Conservation (phyloP, 2,329 filamentous ascomycete genomes). For the Phymatotrichopsis omnivora region DNA sequence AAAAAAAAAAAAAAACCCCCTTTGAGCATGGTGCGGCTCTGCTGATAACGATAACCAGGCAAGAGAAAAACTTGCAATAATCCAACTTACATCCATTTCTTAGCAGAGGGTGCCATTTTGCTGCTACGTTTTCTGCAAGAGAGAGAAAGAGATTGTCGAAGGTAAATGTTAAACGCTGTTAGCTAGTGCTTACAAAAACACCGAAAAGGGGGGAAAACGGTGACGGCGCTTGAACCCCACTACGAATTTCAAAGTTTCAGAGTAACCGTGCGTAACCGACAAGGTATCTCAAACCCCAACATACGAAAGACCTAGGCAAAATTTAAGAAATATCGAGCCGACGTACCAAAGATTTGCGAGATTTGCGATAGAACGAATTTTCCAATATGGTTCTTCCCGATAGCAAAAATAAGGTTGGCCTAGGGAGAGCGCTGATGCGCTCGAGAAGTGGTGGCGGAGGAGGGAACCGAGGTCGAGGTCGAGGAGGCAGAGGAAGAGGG, state of each 20-base stretch:
- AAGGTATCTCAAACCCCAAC: no score
- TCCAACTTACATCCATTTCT: conserved; percentile 65
- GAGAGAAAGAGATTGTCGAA: not conserved
- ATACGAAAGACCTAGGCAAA: no score
- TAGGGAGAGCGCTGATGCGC: conserved; percentile 98
- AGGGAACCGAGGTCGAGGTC: conserved; percentile 11
- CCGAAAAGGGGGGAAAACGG: no score
- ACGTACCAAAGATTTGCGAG: not conserved
- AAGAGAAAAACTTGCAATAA: conserved; percentile 2
- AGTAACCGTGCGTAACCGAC: no score
- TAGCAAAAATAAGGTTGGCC: conserved; percentile 86
- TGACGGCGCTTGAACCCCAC: no score
- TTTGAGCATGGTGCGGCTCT: conserved; percentile 3
- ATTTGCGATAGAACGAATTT: not conserved
- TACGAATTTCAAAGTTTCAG: no score
- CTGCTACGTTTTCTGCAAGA: not conserved
- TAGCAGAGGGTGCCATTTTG: conserved; percentile 58
- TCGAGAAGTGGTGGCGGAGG: conserved; percentile 57
- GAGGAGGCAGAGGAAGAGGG: conserved; percentile 10
- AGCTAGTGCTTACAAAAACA: no score
- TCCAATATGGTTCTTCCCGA: conserved; percentile 65
- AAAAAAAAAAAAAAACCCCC: not conserved
- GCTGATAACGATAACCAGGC: conserved; percentile 35
- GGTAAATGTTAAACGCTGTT: no score
- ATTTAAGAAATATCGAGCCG: no score